Evolutionary conservation across 23 red algal species (phyloP), one percentile per base, ranked within the genome.

Genomic region (Chondrus crispus): DNA sequence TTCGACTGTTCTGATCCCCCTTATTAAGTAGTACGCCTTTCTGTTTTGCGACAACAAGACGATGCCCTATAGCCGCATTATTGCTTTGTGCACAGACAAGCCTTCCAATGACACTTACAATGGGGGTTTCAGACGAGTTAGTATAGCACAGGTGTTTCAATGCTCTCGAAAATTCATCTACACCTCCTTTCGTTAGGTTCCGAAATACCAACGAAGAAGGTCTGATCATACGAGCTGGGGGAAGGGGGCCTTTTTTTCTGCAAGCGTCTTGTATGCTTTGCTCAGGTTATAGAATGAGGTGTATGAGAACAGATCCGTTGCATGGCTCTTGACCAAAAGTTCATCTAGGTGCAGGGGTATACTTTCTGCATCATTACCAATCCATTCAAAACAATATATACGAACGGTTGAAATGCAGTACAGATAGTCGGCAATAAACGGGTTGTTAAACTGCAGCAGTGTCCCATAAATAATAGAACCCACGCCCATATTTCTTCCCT

Each of bases 121-220:
- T 81, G 8, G 76, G 76, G 28, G 49, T 81, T 57, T 81, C 76
- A 26, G 76, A 81, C 8, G 76, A 81, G 16, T 57, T 81, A 36
- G 76, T 81, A 30, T 57, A 37, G 33, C 76, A 81, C 29, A 81
- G 46, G 4, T 4, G 22, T 24, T 36, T 3, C 76, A 81, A 53
- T 37, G 46, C 51, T 37, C 76, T 26, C 45, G 45, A 32, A 55
- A 81, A 81, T 57, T 81, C 48, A 37, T 81, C 45, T 19, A 81
- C 40, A 7, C 46, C 76, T 81, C 76, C 45, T 51, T 81, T 81
- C 46, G 54, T 5, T 30, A 57, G 46, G 35, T 81, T 81, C 40
- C 3, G 54, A 13, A 50, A 81, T 1, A 81, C 37, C 76, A 81
- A 52, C 46, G 9, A 45, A 0, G 76, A 30, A 4, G 76, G 37